Conservation (phyloP, 768 basidiomycete species). For the Lactifluus volemus region DNA sequence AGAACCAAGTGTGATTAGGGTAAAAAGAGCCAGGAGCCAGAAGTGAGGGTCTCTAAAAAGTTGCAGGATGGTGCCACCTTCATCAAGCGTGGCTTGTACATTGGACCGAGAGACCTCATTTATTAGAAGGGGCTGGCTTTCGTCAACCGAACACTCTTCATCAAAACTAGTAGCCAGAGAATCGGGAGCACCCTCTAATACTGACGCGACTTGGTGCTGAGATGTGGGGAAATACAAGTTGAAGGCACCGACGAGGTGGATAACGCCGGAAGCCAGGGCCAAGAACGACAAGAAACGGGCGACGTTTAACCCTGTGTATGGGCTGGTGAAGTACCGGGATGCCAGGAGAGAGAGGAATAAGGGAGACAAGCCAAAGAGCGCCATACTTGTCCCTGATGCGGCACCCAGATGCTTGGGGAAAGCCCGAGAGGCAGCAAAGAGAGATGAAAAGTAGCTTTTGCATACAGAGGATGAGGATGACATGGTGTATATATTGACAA, state of each 20-base stretch:
- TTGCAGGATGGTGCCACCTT: slow-evolving; percentile 30
- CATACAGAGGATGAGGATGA: not conserved
- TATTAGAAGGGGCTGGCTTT: slow-evolving; percentile 25
- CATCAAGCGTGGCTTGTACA: slow-evolving; percentile 22
- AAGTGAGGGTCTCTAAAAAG: slow-evolving; percentile 50
- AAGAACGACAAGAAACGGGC: slow-evolving; percentile 49
- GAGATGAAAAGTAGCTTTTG: slow-evolving; percentile 49
- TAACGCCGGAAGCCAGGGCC: slow-evolving; percentile 41
- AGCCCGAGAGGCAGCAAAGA: slow-evolving; percentile 66
- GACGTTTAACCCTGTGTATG: slow-evolving; percentile 36
- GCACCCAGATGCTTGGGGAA: slow-evolving; percentile 60
- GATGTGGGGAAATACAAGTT: slow-evolving; percentile 31
- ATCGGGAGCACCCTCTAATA: slow-evolving; percentile 10
- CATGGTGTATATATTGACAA: not conserved
- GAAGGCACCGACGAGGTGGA: slow-evolving; percentile 45
- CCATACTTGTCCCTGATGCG: slow-evolving; percentile 57
- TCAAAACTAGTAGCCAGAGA: slow-evolving; percentile 19
- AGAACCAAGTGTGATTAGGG: slow-evolving; percentile 52
- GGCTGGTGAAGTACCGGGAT: slow-evolving; percentile 48
- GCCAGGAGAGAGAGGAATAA: slow-evolving; percentile 61
- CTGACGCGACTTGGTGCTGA: not conserved
- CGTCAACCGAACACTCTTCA: slow-evolving; percentile 10
- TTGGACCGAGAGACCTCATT: slow-evolving; percentile 20
- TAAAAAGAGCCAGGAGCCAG: slow-evolving; percentile 50
- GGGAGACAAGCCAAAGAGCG: slow-evolving; percentile 77